Evolutionary conservation across 2,329 filamentous ascomycete genomes (phyloP).

Genomic region (Arthrobotrys pseudoclavata): DNA sequence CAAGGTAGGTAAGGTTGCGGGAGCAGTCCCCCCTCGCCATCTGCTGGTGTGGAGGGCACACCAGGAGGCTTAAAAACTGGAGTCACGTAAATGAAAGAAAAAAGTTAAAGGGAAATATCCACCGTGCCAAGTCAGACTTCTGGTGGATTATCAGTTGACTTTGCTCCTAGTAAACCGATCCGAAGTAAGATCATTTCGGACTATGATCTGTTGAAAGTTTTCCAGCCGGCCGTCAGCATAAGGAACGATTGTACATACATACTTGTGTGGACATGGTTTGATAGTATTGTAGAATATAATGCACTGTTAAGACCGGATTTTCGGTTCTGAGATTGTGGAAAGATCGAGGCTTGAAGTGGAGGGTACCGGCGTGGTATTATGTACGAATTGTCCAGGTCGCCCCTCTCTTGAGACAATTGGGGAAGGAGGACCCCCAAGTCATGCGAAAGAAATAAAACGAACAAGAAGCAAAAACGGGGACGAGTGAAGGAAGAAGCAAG

Average conservation of each 20-base stretch:
- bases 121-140: conserved; percentile 9
- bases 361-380: conserved; percentile 12
- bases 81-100: conserved; percentile 33
- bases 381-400: conserved; percentile 14
- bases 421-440: conserved; percentile 50
- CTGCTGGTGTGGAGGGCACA: conserved; percentile 41
- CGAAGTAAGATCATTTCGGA: conserved; percentile 6
- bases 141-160: conserved; percentile 25
- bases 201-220: neutral
- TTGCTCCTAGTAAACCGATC: conserved; percentile 19
- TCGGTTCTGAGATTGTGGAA: conserved; percentile 22
- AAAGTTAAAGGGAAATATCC: conserved; percentile 15
- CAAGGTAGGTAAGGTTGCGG: conserved; percentile 52
- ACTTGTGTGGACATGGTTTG: conserved; percentile 7
- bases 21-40: conserved; percentile 52
- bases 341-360: conserved; percentile 32
- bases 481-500: conserved; percentile 8
- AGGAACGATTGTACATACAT: conserved; percentile 9
- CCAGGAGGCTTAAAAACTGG: conserved; percentile 56
- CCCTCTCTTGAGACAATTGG: conserved; percentile 50
- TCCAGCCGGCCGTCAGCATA: conserved; percentile 39
- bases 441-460: conserved; percentile 46
- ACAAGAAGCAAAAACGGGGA: conserved; percentile 35
- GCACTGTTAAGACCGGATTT: conserved; percentile 12
- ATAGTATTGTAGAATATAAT: neutral